A percentile compares a stretch with the other conserved stretches of the same genome.
phyloP scores from a whole-genome alignment of 2,329 filamentous ascomycete species.

The Pezicula rhizophila region DNA sequence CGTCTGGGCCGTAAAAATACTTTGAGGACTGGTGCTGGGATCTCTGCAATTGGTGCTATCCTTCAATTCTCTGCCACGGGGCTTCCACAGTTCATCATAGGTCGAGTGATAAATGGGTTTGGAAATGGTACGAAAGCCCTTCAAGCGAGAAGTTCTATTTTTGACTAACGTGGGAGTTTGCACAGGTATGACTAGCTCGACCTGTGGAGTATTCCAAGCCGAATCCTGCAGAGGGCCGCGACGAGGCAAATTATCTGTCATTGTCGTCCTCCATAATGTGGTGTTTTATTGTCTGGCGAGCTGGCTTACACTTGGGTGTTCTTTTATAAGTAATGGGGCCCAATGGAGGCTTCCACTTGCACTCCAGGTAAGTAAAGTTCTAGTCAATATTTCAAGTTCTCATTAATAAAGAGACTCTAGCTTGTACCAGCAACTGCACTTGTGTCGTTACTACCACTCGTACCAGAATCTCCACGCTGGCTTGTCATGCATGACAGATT shows the following conservation, averaged over 20 bases:
- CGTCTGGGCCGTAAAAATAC: slow-evolving; percentile 14
- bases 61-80: slow-evolving; percentile 32
- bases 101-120: slow-evolving; percentile 40
- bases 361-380: slow-evolving; percentile 31
- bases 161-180: background rate
- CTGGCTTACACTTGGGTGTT: slow-evolving; percentile 13
- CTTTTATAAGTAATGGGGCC: slow-evolving; percentile 25
- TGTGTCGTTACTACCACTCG: slow-evolving; percentile 12
- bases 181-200: slow-evolving; percentile 11
- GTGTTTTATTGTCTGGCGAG: slow-evolving; percentile 50
- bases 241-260: slow-evolving; percentile 16
- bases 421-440: slow-evolving; percentile 6
- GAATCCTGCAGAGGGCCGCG: slow-evolving; percentile 12
- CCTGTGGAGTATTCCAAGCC: slow-evolving; percentile 16
- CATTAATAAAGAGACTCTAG: background rate
- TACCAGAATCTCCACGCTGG: slow-evolving; percentile 33
- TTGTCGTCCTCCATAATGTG: slow-evolving; percentile 44
- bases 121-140: slow-evolving; percentile 38
- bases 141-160: slow-evolving; percentile 18
- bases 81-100: slow-evolving; percentile 47
- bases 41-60: slow-evolving; percentile 35
- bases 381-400: background rate
- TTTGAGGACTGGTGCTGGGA: slow-evolving; percentile 9
- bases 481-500: slow-evolving; percentile 21
- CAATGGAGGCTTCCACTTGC: slow-evolving; percentile 47